These are phyloP conservation scores for Phytophthora hybrid DNA, from an alignment of 352 stramenopile genomes.

Conservation along the genomic window DNA sequence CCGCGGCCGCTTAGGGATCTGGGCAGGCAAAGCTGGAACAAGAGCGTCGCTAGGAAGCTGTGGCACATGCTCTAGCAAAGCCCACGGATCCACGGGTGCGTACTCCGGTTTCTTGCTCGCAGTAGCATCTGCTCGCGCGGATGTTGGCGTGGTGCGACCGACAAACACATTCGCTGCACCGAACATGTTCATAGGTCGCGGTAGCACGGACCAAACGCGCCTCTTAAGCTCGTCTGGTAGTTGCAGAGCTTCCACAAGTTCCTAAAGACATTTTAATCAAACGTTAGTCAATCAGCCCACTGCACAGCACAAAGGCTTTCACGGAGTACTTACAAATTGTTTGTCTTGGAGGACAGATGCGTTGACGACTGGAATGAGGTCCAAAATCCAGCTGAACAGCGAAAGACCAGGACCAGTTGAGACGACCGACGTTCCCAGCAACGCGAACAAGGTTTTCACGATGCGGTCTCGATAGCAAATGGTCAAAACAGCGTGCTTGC, in stretches of 20 bases:
- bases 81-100: constrained; percentile 79
- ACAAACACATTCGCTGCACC: constrained; percentile 44
- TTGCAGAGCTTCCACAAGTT: constrained; percentile 72
- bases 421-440: constrained; percentile 76
- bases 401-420: constrained; percentile 66
- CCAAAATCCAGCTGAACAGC: constrained; percentile 89
- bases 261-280: constrained; percentile 44
- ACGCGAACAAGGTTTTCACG: constrained; percentile 81
- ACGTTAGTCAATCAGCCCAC: constrained; percentile 2
- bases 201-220: constrained; percentile 78
- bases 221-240: constrained; percentile 66
- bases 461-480: constrained; percentile 89
- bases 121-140: constrained; percentile 37
- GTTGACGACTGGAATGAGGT: constrained; percentile 83
- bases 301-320: constrained; percentile 1
- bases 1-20: constrained; percentile 63
- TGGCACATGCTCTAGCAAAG: constrained; percentile 72
- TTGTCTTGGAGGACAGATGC: constrained; percentile 77
- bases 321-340: constrained; percentile 67
- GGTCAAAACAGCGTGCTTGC: constrained; percentile 80
- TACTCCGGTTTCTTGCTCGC: constrained; percentile 35
- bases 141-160: constrained; percentile 14
- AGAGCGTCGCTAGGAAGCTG: constrained; percentile 76
- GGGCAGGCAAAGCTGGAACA: constrained; percentile 44
- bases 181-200: constrained; percentile 51